phyloP scores from a whole-genome alignment of 805 yeast species.

The Nakazawaea pomicola region DNA sequence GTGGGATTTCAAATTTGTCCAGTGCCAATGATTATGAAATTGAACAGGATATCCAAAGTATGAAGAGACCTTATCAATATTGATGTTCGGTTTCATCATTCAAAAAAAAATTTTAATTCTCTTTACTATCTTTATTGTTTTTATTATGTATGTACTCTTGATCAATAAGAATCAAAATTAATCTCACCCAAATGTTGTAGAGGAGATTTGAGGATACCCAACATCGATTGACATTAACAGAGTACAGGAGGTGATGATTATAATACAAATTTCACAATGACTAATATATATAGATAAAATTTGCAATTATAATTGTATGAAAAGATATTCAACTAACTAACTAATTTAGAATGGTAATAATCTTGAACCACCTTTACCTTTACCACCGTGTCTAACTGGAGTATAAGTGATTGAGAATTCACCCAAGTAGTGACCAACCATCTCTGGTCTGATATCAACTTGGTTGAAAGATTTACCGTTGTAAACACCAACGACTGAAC shows the following conservation, averaged over 20 bases:
- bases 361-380: conserved; percentile 53
- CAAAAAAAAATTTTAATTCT: conserved; percentile 1
- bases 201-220: too few relatives aligned
- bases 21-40: conserved; percentile 69
- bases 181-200: too few relatives aligned
- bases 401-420: conserved; percentile 99
- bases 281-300: too few relatives aligned
- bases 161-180: too few relatives aligned
- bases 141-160: too few relatives aligned
- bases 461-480: conserved; percentile 99
- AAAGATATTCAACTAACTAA: too few relatives aligned
- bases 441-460: conserved; percentile 98
- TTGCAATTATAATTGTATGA: too few relatives aligned
- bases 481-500: conserved; percentile 98
- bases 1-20: conserved; percentile 63
- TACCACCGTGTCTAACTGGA: conserved; percentile 99
- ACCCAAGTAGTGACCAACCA: conserved; percentile 99
- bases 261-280: too few relatives aligned
- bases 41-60: conserved; percentile 61
- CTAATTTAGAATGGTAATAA: conserved; percentile 13
- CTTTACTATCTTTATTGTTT: not conserved
- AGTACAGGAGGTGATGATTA: too few relatives aligned
- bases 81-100: too few relatives aligned
- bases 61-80: conserved; percentile 36
- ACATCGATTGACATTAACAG: too few relatives aligned